phyloP scores from a whole-genome alignment of 2,329 filamentous ascomycete genomes.

The Cryphonectria japonica region DNA sequence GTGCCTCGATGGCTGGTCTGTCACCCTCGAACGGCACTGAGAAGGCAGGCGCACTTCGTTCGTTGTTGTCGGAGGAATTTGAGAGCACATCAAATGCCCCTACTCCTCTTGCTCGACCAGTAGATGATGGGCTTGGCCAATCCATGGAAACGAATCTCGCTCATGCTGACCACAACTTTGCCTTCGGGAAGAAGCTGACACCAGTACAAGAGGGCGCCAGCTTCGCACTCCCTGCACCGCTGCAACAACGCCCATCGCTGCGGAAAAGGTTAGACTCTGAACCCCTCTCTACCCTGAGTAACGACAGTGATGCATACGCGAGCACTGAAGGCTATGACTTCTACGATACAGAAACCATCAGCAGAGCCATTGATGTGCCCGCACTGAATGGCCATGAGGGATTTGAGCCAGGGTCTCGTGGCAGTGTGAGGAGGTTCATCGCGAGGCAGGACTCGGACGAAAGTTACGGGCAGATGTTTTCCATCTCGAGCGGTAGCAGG shows the following conservation, averaged over 20 bases:
- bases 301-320: conserved; percentile 53
- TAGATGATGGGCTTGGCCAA: conserved; percentile 43
- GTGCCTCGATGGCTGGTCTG: conserved; percentile 22
- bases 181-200: conserved; percentile 46
- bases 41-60: conserved; percentile 42
- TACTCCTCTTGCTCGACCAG: conserved; percentile 61
- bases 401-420: conserved; percentile 39
- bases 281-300: conserved; percentile 55
- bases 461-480: conserved; percentile 62
- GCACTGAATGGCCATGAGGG: conserved; percentile 45
- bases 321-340: conserved; percentile 68
- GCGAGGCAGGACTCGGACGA: conserved; percentile 60
- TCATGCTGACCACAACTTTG: conserved; percentile 33
- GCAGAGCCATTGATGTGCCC: conserved; percentile 58
- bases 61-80: conserved; percentile 58
- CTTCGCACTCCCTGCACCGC: conserved; percentile 52
- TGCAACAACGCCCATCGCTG: conserved; percentile 33
- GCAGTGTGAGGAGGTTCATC: conserved; percentile 36
- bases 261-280: conserved; percentile 54
- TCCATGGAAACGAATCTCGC: conserved; percentile 32
- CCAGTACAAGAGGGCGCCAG: conserved; percentile 55
- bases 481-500: conserved; percentile 55
- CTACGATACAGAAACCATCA: conserved; percentile 61
- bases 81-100: conserved; percentile 67
- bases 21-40: conserved; percentile 42